Conservation (phyloP, 176 grass and related monocot genomes). For the Oryza australiensis region DNA sequence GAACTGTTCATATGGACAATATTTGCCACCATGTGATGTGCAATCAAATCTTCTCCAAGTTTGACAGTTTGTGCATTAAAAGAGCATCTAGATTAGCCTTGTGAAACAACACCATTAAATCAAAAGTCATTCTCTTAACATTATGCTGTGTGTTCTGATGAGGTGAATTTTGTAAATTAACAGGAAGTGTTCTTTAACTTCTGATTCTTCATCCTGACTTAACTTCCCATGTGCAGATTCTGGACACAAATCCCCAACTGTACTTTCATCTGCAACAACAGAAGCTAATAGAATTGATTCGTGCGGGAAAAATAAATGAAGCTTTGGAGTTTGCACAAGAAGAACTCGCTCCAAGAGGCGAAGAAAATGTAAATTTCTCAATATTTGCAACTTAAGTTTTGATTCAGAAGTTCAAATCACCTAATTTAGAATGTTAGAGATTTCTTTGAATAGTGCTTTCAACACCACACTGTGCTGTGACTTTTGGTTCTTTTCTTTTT, state of each 20-base stretch:
- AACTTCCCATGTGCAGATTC: slow-evolving; percentile 61
- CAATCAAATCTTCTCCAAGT: not conserved
- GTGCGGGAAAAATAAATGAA: slow-evolving; percentile 81
- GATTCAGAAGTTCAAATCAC: not conserved
- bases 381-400: slow-evolving; percentile 3
- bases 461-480: not conserved
- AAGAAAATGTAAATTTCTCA: slow-evolving; percentile 79
- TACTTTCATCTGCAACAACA: slow-evolving; percentile 99
- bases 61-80: not conserved
- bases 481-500: not conserved
- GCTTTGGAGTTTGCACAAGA: slow-evolving; percentile 98
- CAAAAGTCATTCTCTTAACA: not conserved
- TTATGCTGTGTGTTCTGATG: not conserved
- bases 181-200: not conserved
- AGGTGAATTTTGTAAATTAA: not conserved
- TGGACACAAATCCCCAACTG: slow-evolving; percentile 93
- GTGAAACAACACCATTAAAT: not conserved
- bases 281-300: slow-evolving; percentile 97
- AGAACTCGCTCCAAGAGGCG: slow-evolving; percentile 90
- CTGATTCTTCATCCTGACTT: slow-evolving; percentile 9
- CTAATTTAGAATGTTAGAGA: not conserved
- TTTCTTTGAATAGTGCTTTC: not conserved
- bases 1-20: not conserved
- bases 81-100: not conserved
- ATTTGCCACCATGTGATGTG: not conserved